Evolutionary conservation across 768 basidiomycete genomes (phyloP), one percentile per base, ranked within the genome.

Genomic region (Serendipita sp.): DNA sequence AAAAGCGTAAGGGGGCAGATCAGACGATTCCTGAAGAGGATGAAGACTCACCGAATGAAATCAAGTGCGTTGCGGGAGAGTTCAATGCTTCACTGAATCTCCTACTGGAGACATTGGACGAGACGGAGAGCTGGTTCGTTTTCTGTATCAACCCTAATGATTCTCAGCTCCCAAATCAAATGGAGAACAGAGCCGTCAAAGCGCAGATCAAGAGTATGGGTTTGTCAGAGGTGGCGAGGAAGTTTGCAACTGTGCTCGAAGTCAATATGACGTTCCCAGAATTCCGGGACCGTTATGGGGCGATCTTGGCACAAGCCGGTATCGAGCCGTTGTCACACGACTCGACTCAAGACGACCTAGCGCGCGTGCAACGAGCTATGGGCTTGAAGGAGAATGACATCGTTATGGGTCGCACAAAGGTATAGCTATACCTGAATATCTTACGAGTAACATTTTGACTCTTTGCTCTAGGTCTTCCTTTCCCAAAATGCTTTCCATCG

Each of bases 61-160:
- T 75, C 45, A 34, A 46, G 0, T 92, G 91, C 68, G 84, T 95
- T 3, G 85, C 91, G 0, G 89, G 93, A 63, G 91, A 94, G 73
- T 91, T 96, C 79, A 83, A 84, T 68, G 74, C 84, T 0, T 89
- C 93, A 3, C 75, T 96, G 60, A 87, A 93, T 70, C 87, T 85
- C 0, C 79, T 96, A 15, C 88, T 97, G 68, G 83, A 87, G 67
- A 92, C 91, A 1, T 76, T 97, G 29, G 85, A 87, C 63, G 94
- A 96, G 69, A 88, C 91, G 15, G 88, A 93, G 74, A 76, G 83
- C 1, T 97, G 93, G 93, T 87, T 85, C 69, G 80, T 96, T 16
- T 91, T 95, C 74, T 96, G 92, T 70, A 74, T 98, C 69, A 92
- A 88, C 72, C 92, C 94, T 3, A 99, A 98, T 71, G 93, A 97